Evolutionary conservation across 495 filamentous ascomycete species (phyloP), one percentile per base, ranked within the genome.

Genomic region (Aspergillus wentii): DNA sequence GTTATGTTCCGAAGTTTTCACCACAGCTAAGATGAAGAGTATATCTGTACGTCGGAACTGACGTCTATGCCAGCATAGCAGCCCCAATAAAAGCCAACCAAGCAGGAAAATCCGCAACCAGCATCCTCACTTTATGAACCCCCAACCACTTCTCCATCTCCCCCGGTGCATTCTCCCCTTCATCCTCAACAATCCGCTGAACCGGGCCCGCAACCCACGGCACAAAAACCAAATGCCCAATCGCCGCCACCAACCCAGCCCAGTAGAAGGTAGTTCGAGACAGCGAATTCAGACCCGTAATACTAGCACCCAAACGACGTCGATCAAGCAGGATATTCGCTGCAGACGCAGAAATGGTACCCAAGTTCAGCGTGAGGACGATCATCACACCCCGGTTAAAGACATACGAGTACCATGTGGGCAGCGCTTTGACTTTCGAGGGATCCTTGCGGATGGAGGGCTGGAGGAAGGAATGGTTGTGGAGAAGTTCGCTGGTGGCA

Each of bases 401-500:
- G 26, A 51, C 32, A 7, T 27, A 29, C 11, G 31, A 20, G 13
- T 28, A 57, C 33, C 44, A 53, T 10, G 20, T 33, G 3, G 53
- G 44, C 1, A 57, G 46, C n/a, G 46, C 40, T 14, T 50, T 33
- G n/a, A n/a, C n/a, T n/a, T n/a, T n/a, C n/a, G n/a, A n/a, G n/a
- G n/a, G n/a, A n/a, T n/a, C n/a, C 8, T 33, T 19, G 11, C 44
- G 46, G 26, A 44, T 38, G 7, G 14, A 13, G 1, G 38, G 41
- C 8, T 19, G 21, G 8, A 38, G 32, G 23, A 43, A 51, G 31
- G 43, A 42, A 20, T 30, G 36, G 43, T 56, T 53, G 39, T 59
- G 58, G 17, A 61, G 38, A 32, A 52, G 56, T 38, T 64, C 58
- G 38, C 63, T 51, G 4, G 44, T 39, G 7, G 64, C 56, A 39